Evolutionary conservation across 768 basidiomycete genomes (phyloP), one percentile per base, ranked within the genome.

Genomic region (Symmetrospora coprosmae): DNA sequence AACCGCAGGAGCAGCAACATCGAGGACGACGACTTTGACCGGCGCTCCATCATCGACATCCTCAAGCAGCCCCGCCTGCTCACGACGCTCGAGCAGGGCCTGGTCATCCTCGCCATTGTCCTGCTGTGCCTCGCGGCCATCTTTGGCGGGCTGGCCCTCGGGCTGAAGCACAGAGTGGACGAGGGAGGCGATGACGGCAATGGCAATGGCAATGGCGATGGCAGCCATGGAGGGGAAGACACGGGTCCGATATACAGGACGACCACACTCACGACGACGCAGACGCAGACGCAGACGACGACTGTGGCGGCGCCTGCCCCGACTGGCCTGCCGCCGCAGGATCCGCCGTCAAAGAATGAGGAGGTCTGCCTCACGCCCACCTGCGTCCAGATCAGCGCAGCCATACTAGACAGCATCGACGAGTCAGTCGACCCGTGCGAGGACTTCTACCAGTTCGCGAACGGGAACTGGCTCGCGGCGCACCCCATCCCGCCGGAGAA

Each of bases 111-210:
- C 45, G 79, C 80, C 0, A 78, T 97, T 62, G 72, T 85, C 27
- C 77, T 99, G 46, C 77, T 97, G 14, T 78, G 96, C 45, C 77
- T 88, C 47, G 82, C 80, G 65, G 85, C 86, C 6, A 78, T 87
- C n/a, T 91, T 92, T 72, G 83, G 91, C 63, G 92, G 92, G 9
- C 76, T 99, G 4, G 96, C 90, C 72, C 84, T 88, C 31, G 94
- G 94, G 9, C 83, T 84, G 1, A 81, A 87, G 70, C 84, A 86
- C 69, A 82, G 81, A 63, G 77, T n/a, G n/a, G n/a, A n/a, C 89
- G 51, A 79, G 80, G 62, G 75, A 68, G 61, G 70, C 60, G 67
- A n/a, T n/a, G n/a, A n/a, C n/a, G n/a, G n/a, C n/a, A n/a, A n/a
- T n/a, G n/a, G n/a, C n/a, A n/a, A n/a, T n/a, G n/a, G n/a, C n/a